Evolutionary conservation across 176 grass and related monocot species (phyloP).

Genomic region (Lolium multiflorum): DNA sequence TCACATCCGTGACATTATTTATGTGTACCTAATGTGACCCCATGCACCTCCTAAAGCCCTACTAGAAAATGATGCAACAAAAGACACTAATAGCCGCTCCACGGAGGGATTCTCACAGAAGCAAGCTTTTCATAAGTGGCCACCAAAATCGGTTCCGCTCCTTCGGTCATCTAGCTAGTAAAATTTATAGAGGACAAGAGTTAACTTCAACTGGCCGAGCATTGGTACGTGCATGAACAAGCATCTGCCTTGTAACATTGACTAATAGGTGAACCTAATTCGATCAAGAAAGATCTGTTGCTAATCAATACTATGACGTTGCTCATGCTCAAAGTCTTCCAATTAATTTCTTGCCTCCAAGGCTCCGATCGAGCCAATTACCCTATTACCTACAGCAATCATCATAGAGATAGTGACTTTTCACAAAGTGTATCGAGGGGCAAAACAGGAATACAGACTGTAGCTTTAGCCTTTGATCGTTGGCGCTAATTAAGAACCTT

Average conservation of each 20-base stretch:
- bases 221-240: not conserved
- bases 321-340: not conserved
- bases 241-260: not conserved
- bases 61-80: slow-evolving; percentile 1
- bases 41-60: not conserved
- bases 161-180: not conserved
- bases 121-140: slow-evolving; percentile 28
- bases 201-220: not conserved
- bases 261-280: not conserved
- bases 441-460: slow-evolving; percentile 28
- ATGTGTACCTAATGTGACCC: slow-evolving; percentile 49
- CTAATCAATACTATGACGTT: not conserved
- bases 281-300: not conserved
- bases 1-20: slow-evolving; percentile 38
- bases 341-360: not conserved
- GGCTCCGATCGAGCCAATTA: not conserved
- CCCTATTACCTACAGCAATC: not conserved
- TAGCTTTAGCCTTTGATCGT: slow-evolving; percentile 41
- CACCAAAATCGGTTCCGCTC: slow-evolving; percentile 13
- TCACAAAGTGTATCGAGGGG: slow-evolving; percentile 24
- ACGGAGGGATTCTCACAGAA: not conserved
- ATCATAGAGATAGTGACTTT: not conserved
- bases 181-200: not conserved
- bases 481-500: slow-evolving; percentile 39
- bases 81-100: not conserved